phyloP scores from a whole-genome alignment of 2,329 filamentous ascomycete genomes.

The Aspergillus sp. region DNA sequence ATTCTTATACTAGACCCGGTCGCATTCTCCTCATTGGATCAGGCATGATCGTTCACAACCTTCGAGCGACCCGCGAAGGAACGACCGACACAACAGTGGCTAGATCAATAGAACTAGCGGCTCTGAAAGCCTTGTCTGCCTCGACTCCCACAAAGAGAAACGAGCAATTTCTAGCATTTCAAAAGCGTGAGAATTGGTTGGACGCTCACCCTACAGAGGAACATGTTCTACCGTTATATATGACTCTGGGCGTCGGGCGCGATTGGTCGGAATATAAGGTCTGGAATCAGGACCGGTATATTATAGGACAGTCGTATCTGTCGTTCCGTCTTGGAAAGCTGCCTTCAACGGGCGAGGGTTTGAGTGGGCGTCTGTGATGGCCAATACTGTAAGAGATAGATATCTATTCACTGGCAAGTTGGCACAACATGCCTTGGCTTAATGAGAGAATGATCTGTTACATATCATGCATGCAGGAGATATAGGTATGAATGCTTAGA shows the following conservation, averaged over 20 bases:
- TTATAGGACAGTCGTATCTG: conserved; percentile 27
- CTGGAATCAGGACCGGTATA: conserved; percentile 31
- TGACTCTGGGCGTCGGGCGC: neutral
- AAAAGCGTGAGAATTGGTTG: neutral
- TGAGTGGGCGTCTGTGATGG: neutral
- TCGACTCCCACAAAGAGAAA: neutral
- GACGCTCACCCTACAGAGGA: neutral
- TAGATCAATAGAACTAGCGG: neutral
- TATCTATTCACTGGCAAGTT: too few relatives aligned
- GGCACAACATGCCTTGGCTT: too few relatives aligned
- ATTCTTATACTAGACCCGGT: neutral
- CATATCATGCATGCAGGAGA: too few relatives aligned
- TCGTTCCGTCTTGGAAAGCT: conserved; percentile 20
- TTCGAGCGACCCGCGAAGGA: neutral
- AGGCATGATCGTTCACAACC: conserved; percentile 5
- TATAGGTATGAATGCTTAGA: too few relatives aligned
- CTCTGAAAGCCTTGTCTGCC: neutral
- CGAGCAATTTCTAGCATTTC: neutral
- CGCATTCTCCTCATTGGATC: conserved; percentile 1
- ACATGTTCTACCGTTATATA: conserved; percentile 4
- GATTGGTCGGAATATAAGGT: neutral
- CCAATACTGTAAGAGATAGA: neutral
- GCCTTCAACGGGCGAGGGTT: neutral
- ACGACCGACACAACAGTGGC: neutral
- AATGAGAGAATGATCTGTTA: too few relatives aligned